These are phyloP conservation scores for Botrytis fabae DNA, from an alignment of 2,329 filamentous ascomycete species.

Conservation along the genomic window DNA sequence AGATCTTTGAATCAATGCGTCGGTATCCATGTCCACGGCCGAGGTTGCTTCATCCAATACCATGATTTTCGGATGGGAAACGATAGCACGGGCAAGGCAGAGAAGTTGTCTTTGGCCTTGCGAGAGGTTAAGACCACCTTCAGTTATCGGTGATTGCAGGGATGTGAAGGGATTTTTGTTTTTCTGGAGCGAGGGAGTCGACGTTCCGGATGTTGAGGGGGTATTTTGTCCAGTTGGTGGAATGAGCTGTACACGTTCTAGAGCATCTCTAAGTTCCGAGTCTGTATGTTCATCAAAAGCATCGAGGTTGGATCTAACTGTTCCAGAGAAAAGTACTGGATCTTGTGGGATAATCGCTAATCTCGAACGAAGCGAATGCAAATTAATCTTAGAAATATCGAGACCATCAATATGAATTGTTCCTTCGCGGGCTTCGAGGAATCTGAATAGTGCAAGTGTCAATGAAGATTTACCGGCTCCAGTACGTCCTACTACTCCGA, in stretches of 20 bases:
- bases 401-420: conserved; percentile 70
- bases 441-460: conserved; percentile 75
- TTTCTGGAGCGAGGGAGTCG: conserved; percentile 39
- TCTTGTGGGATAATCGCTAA: conserved; percentile 83
- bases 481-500: conserved; percentile 77
- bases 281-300: conserved; percentile 72
- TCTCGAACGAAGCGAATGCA: conserved; percentile 69
- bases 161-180: conserved; percentile 67
- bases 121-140: conserved; percentile 72
- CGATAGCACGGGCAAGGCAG: conserved; percentile 71
- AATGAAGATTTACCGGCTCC: conserved; percentile 77
- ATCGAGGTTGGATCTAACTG: conserved; percentile 73
- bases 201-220: conserved; percentile 42
- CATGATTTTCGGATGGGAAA: conserved; percentile 72
- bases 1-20: conserved; percentile 69
- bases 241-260: conserved; percentile 67
- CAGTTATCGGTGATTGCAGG: conserved; percentile 63
- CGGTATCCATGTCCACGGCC: conserved; percentile 76
- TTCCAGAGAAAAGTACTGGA: conserved; percentile 79
- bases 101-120: conserved; percentile 77
- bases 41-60: conserved; percentile 79
- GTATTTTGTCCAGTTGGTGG: conserved; percentile 33
- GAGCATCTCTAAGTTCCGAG: conserved; percentile 65
- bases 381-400: conserved; percentile 70
- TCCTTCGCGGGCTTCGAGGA: conserved; percentile 68